phyloP scores from a whole-genome alignment of 2,329 filamentous ascomycete genomes.

The Colletotrichum godetiae region DNA sequence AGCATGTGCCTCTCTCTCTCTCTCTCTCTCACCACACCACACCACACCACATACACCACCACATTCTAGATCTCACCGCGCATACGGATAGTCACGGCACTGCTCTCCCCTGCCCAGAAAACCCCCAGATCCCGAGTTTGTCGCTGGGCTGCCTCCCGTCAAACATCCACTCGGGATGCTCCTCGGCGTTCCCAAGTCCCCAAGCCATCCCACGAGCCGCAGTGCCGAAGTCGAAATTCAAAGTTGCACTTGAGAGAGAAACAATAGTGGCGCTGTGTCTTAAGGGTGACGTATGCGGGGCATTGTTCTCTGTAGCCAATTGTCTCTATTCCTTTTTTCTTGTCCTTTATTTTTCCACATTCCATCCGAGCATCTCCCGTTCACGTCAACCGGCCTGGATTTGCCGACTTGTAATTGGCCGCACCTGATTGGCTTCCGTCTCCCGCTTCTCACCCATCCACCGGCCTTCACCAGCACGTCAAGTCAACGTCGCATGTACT shows the following conservation, averaged over 20 bases:
- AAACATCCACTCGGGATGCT: neutral
- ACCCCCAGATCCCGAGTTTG: neutral
- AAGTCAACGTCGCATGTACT: slow-evolving; percentile 59
- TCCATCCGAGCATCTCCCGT: neutral
- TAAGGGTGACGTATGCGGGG: slow-evolving; percentile 35
- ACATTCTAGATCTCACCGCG: neutral
- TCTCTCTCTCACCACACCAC: too few relatives aligned
- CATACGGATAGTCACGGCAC: slow-evolving; percentile 15
- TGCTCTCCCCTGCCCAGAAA: neutral
- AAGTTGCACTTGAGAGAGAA: neutral
- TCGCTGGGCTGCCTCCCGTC: slow-evolving; percentile 28
- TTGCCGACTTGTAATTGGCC: slow-evolving; percentile 7
- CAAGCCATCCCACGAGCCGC: slow-evolving; percentile 1
- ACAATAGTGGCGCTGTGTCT: slow-evolving; percentile 7
- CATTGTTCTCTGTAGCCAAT: slow-evolving; percentile 1
- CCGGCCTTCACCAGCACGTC: neutral
- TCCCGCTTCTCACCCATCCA: neutral
- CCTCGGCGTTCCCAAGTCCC: too few relatives aligned
- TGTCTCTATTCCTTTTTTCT: too few relatives aligned
- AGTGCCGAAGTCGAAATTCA: neutral
- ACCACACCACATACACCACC: too few relatives aligned
- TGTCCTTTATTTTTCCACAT: too few relatives aligned
- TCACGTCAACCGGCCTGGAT: neutral
- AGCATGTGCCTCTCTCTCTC: slow-evolving; percentile 26
- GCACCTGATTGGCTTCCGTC: slow-evolving; percentile 11